Evolutionary conservation across 441 rosid species (phyloP).

Genomic region (Sinapis alba): DNA sequence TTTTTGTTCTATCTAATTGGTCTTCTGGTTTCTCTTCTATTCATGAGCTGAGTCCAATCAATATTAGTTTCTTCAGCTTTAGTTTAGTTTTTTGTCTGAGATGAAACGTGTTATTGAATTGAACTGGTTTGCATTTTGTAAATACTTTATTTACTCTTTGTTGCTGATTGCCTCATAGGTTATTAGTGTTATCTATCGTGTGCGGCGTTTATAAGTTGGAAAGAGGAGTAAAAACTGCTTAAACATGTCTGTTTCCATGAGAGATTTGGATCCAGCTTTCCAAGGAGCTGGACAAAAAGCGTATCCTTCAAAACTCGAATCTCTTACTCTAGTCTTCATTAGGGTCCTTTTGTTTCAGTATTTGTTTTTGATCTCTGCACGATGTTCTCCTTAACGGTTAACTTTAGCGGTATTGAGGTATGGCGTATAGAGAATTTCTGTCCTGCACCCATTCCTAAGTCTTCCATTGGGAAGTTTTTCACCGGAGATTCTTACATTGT

Average conservation of each 20-base stretch:
- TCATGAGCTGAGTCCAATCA: constrained; percentile 5
- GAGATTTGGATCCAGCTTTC: constrained; percentile 93
- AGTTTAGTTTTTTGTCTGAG: neutral
- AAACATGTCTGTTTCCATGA: constrained; percentile 89
- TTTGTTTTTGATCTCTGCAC: neutral
- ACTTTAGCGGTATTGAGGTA: constrained; percentile 39
- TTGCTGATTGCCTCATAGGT: constrained; percentile 23
- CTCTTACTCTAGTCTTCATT: neutral
- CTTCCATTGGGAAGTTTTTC: constrained; percentile 82
- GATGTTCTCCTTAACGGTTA: constrained; percentile 52
- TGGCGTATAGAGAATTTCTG: constrained; percentile 68
- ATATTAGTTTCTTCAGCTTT: neutral
- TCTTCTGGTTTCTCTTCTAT: neutral
- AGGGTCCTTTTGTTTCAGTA: neutral
- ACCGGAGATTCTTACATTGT: constrained; percentile 90
- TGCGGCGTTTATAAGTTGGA: constrained; percentile 31
- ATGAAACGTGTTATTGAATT: neutral
- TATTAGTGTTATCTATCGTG: constrained; percentile 7
- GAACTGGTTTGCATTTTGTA: constrained; percentile 7
- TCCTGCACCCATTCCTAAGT: constrained; percentile 70
- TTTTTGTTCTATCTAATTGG: neutral
- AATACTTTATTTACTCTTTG: neutral
- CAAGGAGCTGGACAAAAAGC: constrained; percentile 95
- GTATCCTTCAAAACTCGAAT: constrained; percentile 65
- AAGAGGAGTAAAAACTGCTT: constrained; percentile 23